Conservation (phyloP, 2,329 filamentous ascomycete genomes). For the Fusarium sp. region DNA sequence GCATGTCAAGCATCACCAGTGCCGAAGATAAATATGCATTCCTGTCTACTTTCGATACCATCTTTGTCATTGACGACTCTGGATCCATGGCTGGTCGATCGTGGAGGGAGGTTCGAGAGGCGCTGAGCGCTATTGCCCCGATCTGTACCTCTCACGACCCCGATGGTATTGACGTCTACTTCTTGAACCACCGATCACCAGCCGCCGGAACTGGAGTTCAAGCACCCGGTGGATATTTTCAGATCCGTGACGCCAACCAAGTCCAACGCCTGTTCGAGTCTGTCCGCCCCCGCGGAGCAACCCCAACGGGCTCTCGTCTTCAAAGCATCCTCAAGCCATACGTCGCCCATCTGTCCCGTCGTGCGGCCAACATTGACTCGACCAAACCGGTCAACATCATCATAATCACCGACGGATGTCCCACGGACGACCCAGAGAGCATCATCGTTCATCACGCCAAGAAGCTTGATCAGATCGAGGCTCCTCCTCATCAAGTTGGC, state of each 20-base stretch:
- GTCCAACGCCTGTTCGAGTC: slow-evolving; percentile 76
- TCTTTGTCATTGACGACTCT: slow-evolving; percentile 94
- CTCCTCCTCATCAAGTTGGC: slow-evolving; percentile 83
- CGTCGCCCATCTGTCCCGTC: slow-evolving; percentile 55
- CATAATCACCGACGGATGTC: slow-evolving; percentile 87
- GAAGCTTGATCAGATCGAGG: slow-evolving; percentile 74
- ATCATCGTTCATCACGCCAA: slow-evolving; percentile 73
- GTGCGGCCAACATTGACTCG: slow-evolving; percentile 49
- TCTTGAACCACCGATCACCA: slow-evolving; percentile 75
- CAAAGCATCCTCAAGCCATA: slow-evolving; percentile 79
- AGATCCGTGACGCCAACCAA: slow-evolving; percentile 65
- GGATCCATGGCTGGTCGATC: slow-evolving; percentile 80
- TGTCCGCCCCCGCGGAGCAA: slow-evolving; percentile 71
- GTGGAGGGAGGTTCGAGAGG: slow-evolving; percentile 79
- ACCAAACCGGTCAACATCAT: slow-evolving; percentile 90
- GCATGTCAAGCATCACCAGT: slow-evolving; percentile 46
- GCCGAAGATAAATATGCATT: slow-evolving; percentile 79
- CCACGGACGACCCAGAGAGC: slow-evolving; percentile 80
- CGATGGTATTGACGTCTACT: slow-evolving; percentile 91
- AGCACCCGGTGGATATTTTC: slow-evolving; percentile 66
- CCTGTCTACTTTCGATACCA: slow-evolving; percentile 81
- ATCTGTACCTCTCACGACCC: slow-evolving; percentile 82
- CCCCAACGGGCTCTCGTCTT: slow-evolving; percentile 79
- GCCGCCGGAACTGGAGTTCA: slow-evolving; percentile 50
- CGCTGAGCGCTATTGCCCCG: slow-evolving; percentile 78